phyloP scores from a whole-genome alignment of 495 filamentous ascomycete species.

The Penicillium daleae region DNA sequence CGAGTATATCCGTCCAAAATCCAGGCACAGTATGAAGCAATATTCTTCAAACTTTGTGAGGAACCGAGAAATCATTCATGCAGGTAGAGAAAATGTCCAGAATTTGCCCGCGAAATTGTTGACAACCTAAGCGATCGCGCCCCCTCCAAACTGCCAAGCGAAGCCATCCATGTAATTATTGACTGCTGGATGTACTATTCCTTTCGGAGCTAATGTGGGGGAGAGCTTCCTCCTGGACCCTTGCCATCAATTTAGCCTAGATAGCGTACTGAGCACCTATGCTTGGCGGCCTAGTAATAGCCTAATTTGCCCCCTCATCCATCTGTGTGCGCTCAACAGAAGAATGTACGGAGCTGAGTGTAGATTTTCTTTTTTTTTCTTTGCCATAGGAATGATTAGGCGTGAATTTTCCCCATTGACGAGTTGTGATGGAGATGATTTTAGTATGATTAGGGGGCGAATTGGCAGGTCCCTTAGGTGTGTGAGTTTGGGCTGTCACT shows the following conservation, averaged over 20 bases:
- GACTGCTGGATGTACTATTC: background rate
- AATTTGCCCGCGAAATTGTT: background rate
- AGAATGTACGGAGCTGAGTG: background rate
- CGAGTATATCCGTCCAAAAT: too few relatives aligned
- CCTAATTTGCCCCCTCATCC: background rate
- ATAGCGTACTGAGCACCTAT: background rate
- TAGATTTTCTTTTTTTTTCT: too few relatives aligned
- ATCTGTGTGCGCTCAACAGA: background rate
- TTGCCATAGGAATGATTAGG: too few relatives aligned
- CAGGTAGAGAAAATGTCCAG: too few relatives aligned
- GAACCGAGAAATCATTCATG: background rate
- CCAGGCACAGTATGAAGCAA: background rate
- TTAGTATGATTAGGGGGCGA: too few relatives aligned
- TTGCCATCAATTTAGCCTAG: background rate
- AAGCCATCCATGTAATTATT: background rate
- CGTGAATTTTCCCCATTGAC: too few relatives aligned
- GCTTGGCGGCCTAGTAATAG: background rate
- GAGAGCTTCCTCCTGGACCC: background rate
- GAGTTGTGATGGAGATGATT: too few relatives aligned
- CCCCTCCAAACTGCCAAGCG: background rate
- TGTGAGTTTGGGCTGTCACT: too few relatives aligned
- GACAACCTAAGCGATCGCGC: background rate
- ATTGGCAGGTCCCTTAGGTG: too few relatives aligned
- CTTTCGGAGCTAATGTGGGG: background rate
- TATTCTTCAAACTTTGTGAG: background rate